Percentiles rank a stretch among this genome's conserved stretches.
Evolutionary conservation across 192 early-diverging fungal species (phyloP).

Genomic region (Entomortierella lignicola): DNA sequence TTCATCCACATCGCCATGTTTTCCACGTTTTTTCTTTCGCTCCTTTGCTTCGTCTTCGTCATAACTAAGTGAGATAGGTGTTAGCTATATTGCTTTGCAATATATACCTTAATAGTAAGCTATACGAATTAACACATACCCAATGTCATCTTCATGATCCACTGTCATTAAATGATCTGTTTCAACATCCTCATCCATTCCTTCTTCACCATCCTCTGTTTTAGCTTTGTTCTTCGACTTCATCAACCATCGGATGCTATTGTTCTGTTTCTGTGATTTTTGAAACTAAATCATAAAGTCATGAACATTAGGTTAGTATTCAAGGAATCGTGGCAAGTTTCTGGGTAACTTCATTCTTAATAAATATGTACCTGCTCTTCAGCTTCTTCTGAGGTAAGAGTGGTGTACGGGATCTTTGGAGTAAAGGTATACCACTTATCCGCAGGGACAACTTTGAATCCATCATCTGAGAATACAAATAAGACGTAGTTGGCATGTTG

Average conservation of each 20-base stretch:
- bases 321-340: too few relatives aligned
- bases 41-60: constrained; percentile 54
- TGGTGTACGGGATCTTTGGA: constrained; percentile 72
- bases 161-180: constrained; percentile 56
- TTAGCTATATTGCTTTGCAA: neutral
- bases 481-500: constrained; percentile 77
- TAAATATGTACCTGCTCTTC: constrained; percentile 71
- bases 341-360: constrained; percentile 8
- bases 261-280: constrained; percentile 62
- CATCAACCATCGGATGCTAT: constrained; percentile 66
- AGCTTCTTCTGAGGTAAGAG: constrained; percentile 79
- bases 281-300: constrained; percentile 22
- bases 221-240: constrained; percentile 52
- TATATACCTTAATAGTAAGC: neutral
- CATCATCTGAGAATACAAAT: constrained; percentile 80
- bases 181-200: constrained; percentile 50
- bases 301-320: constrained; percentile 4
- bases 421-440: constrained; percentile 83
- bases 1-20: constrained; percentile 74
- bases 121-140: constrained; percentile 7
- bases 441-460: constrained; percentile 80
- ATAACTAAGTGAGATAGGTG: constrained; percentile 6
- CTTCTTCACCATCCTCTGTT: constrained; percentile 55
- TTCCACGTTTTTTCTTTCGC: constrained; percentile 38
- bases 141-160: constrained; percentile 63